Percentiles rank a stretch among this genome's conserved stretches.
Conservation (phyloP, 306 rosid genomes). For the Vicia faba region DNA sequence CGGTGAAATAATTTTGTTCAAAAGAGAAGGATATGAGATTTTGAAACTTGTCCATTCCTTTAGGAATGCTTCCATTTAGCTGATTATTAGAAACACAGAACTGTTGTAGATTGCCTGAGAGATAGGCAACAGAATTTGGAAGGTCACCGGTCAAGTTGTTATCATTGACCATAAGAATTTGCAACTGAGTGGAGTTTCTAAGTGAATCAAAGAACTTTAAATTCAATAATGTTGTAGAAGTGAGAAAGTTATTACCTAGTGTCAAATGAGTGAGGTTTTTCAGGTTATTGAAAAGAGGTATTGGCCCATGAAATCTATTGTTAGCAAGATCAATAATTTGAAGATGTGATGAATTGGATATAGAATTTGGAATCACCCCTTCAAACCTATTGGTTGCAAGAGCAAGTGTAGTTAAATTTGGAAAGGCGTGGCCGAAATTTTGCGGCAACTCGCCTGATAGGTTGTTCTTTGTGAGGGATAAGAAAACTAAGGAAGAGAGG, state of each 20-base stretch:
- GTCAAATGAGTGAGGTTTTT: slow-evolving; percentile 17
- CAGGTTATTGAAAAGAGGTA: slow-evolving; percentile 39
- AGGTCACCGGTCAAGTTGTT: slow-evolving; percentile 45
- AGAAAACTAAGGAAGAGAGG: slow-evolving; percentile 37
- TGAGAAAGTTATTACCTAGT: slow-evolving; percentile 32
- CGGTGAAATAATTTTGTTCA: slow-evolving; percentile 34
- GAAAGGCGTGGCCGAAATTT: slow-evolving; percentile 29
- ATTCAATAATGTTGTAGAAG: slow-evolving; percentile 40
- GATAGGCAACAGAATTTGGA: slow-evolving; percentile 41
- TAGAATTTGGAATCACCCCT: slow-evolving; percentile 43
- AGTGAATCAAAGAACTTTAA: slow-evolving; percentile 42
- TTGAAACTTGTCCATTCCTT: slow-evolving; percentile 33
- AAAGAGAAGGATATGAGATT: slow-evolving; percentile 41
- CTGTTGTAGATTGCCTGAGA: slow-evolving; percentile 34
- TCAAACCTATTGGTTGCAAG: slow-evolving; percentile 39
- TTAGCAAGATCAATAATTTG: slow-evolving; percentile 30
- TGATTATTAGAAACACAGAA: slow-evolving; percentile 41
- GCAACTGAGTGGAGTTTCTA: slow-evolving; percentile 27
- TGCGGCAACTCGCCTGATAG: slow-evolving; percentile 40
- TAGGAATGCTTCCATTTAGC: slow-evolving; percentile 42
- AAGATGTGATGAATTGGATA: slow-evolving; percentile 49
- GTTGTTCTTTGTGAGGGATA: slow-evolving; percentile 37
- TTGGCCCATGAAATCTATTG: slow-evolving; percentile 36
- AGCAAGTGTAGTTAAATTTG: slow-evolving; percentile 23
- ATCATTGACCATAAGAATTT: slow-evolving; percentile 20